Base-by-base conservation (phyloP, 208 protist genomes). In the Acanthamoeba lenticulata region DNA sequence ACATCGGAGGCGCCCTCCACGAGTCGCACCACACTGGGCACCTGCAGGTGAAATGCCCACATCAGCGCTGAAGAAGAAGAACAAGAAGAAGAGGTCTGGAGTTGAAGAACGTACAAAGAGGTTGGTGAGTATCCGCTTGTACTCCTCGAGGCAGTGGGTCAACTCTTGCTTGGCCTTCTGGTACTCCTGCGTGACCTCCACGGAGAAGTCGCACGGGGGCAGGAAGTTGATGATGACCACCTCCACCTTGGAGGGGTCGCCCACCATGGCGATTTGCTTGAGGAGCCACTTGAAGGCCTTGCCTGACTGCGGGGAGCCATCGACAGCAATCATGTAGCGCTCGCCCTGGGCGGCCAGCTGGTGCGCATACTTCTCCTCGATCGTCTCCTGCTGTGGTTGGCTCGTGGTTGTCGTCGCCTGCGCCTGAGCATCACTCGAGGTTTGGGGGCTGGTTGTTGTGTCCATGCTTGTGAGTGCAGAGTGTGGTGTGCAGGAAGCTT, bases 181-280 rank as follows among this genome's bases (percentile, higher is more conserved):
- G 42, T 93, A 93, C n/a, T 93, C 88, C 38, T 79, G 17, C 42
- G 57, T 93, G 24, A 79, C 47, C 88, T 93, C 88, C 13, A 93
- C 57, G 21, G 19, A 27, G 42, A 93, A 93, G 44, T 93, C 88
- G 34, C 52, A 79, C 44, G 74, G 57, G 42, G 88, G 88, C 29
- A 93, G 32, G 38, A 72, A 69, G 62, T 93, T 93, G 88, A 93
- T 81, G 57, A 93, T 79, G n/a, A 93, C 88, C 32, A 79, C 62
- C 29, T 69, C 38, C 2, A 79, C 60, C 60, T 93, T 69, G 44
- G 88, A 38, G 17, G 42, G 42, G 34, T 93, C 62, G 11, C 32
- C 42, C 36, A 65, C 32, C 88, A 65, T 47, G 15, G 47, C 52
- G 1, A 79, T 60, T 40, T 93, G 62, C 62, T 79, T 93, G n/a